These are phyloP conservation scores for Tricholoma hemisulphureum DNA, from an alignment of 768 basidiomycete species.

Conservation along the genomic window DNA sequence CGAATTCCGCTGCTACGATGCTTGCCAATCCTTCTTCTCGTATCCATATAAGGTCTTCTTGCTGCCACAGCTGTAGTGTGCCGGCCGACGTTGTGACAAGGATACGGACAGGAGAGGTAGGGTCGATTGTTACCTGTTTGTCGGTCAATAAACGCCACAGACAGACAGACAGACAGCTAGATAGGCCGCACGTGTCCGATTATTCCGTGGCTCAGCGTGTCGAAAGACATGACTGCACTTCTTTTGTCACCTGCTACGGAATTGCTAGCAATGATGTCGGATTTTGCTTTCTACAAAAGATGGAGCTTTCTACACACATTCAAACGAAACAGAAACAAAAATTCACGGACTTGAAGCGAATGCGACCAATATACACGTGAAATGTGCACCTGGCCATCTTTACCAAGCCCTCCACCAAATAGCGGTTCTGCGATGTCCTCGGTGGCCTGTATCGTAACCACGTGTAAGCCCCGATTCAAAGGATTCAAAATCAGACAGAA, in stretches of 20 bases:
- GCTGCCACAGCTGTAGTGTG: constrained; percentile 71
- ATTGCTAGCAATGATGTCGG: constrained; percentile 50
- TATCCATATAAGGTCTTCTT: constrained; percentile 56
- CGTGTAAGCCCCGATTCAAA: background rate
- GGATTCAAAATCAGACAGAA: constrained; percentile 21
- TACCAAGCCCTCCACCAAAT: constrained; percentile 57
- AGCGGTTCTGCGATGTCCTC: constrained; percentile 44
- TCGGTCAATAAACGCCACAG: constrained; percentile 31
- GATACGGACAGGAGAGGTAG: constrained; percentile 38
- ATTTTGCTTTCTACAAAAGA: constrained; percentile 36
- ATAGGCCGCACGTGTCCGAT: constrained; percentile 58
- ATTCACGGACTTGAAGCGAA: background rate
- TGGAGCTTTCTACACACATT: background rate
- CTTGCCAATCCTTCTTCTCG: constrained; percentile 78
- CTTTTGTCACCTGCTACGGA: constrained; percentile 44
- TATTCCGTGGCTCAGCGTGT: constrained; percentile 62
- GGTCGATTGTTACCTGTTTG: constrained; percentile 43
- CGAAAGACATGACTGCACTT: constrained; percentile 61
- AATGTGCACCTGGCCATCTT: constrained; percentile 51
- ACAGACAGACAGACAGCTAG: background rate
- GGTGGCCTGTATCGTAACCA: background rate
- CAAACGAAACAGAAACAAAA: background rate
- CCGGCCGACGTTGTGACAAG: constrained; percentile 74
- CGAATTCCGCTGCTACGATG: constrained; percentile 62
- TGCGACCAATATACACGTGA: constrained; percentile 40